Evolutionary conservation across 805 yeast species (phyloP).

Genomic region (Hanseniaspora hatyaiensis): DNA sequence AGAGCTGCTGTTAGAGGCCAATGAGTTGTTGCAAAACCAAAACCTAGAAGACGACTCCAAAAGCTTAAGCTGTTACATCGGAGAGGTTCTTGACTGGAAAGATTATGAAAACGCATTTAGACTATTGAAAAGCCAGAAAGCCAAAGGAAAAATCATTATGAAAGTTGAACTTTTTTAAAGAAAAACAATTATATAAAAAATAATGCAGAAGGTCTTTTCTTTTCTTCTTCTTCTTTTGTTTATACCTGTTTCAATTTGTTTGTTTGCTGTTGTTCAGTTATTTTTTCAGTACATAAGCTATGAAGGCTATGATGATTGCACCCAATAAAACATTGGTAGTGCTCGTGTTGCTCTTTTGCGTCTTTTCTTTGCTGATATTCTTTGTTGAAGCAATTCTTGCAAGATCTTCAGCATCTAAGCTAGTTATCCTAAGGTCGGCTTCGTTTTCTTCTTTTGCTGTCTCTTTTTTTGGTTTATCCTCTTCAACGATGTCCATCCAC

Average conservation of each 20-base stretch:
- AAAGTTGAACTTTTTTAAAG: constrained; percentile 33
- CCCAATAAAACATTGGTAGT: too few relatives aligned
- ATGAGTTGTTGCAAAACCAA: constrained; percentile 37
- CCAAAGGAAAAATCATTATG: constrained; percentile 60
- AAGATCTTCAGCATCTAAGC: constrained; percentile 19
- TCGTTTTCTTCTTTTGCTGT: constrained; percentile 16
- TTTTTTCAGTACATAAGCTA: constrained; percentile 28
- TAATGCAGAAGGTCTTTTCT: background rate
- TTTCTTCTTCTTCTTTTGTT: constrained; percentile 3
- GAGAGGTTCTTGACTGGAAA: constrained; percentile 46
- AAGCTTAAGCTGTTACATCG: constrained; percentile 32
- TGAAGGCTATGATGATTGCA: constrained; percentile 26
- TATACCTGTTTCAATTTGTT: too few relatives aligned
- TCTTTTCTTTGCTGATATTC: background rate
- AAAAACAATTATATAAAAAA: too few relatives aligned
- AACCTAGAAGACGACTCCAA: constrained; percentile 32
- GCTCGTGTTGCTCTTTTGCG: too few relatives aligned
- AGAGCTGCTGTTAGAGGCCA: constrained; percentile 35
- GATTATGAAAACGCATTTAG: constrained; percentile 45
- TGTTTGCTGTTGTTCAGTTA: too few relatives aligned
- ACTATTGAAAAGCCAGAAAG: constrained; percentile 39
- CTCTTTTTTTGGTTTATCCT: constrained; percentile 16
- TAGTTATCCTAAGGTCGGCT: constrained; percentile 20
- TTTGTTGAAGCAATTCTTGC: too few relatives aligned
- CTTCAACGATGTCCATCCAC: background rate